Conservation (phyloP, 1,139 yeast genomes). For the Lodderomyces beijingensis region DNA sequence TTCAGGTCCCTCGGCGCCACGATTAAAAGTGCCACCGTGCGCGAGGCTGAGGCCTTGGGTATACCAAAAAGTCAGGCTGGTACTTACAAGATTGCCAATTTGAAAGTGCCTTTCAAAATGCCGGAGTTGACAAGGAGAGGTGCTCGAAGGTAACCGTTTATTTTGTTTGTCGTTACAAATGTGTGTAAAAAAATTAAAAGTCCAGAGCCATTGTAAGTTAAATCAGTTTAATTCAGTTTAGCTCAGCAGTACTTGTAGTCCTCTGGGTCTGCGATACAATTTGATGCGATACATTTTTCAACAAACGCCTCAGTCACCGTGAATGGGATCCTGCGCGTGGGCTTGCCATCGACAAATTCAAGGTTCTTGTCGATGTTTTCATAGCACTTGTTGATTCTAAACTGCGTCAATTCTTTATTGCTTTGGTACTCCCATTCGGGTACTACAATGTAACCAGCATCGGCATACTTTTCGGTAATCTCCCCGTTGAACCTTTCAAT, state of each 20-base stretch:
- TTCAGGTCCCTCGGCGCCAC: slow-evolving; percentile 81
- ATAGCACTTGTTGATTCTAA: slow-evolving; percentile 15
- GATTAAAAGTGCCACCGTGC: slow-evolving; percentile 68
- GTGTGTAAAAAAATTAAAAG: neutral
- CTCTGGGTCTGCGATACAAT: slow-evolving; percentile 44
- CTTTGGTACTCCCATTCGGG: slow-evolving; percentile 9
- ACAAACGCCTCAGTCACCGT: slow-evolving; percentile 46
- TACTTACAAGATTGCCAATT: slow-evolving; percentile 71
- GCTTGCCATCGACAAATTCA: slow-evolving; percentile 12
- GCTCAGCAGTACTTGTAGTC: slow-evolving; percentile 29
- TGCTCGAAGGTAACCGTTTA: slow-evolving; percentile 7
- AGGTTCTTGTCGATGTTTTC: slow-evolving; percentile 19
- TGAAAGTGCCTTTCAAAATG: slow-evolving; percentile 84
- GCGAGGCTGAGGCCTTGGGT: slow-evolving; percentile 83
- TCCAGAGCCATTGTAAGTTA: neutral
- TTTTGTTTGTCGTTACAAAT: neutral
- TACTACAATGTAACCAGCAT: slow-evolving; percentile 25
- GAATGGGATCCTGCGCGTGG: slow-evolving; percentile 34
- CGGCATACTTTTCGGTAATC: slow-evolving; percentile 12
- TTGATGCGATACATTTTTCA: slow-evolving; percentile 32
- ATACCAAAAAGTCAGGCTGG: slow-evolving; percentile 62
- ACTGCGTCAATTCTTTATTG: slow-evolving; percentile 6
- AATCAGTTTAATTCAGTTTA: slow-evolving; percentile 4
- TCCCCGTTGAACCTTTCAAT: slow-evolving; percentile 33
- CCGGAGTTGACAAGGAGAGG: slow-evolving; percentile 78